A percentile compares a stretch with the other conserved stretches of the same genome.
phyloP scores from a whole-genome alignment of 148 eudicot genomes.

The Vaccinium corymbosum region DNA sequence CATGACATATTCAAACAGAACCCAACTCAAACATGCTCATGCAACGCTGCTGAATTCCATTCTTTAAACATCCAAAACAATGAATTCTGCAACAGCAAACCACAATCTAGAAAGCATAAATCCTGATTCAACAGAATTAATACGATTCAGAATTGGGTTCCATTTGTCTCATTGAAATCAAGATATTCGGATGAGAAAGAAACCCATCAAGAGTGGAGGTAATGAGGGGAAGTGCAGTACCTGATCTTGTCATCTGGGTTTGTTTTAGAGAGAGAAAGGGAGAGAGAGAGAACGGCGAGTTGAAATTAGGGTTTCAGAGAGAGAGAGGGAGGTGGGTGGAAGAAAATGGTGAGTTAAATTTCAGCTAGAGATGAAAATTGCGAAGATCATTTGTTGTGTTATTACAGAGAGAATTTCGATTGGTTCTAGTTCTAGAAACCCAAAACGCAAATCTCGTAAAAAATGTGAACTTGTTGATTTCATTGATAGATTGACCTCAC shows the following conservation, averaged over 20 bases:
- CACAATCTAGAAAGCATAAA: slow-evolving; percentile 3
- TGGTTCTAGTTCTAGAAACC: slow-evolving; percentile 6
- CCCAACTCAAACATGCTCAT: slow-evolving; percentile 4
- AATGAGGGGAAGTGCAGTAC: slow-evolving; percentile 14
- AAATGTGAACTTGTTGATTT: background rate
- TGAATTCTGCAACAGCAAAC: background rate
- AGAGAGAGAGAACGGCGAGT: slow-evolving; percentile 26
- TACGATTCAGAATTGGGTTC: background rate
- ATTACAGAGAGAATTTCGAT: slow-evolving; percentile 4
- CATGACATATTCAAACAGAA: background rate
- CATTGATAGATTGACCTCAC: background rate
- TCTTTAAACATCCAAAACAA: background rate
- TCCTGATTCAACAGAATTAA: slow-evolving; percentile 11
- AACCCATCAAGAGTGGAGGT: background rate
- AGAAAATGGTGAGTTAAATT: slow-evolving; percentile 18
- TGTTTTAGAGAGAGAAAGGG: slow-evolving; percentile 4
- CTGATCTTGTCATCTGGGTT: slow-evolving; percentile 16
- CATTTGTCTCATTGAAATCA: background rate
- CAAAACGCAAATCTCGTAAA: background rate
- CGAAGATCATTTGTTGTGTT: slow-evolving; percentile 11
- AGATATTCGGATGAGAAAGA: slow-evolving; percentile 1
- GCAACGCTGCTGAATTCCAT: slow-evolving; percentile 6
- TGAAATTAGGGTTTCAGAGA: slow-evolving; percentile 45
- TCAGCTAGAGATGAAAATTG: slow-evolving; percentile 18
- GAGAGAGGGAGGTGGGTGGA: slow-evolving; percentile 22